A percentile compares a stretch with the other conserved stretches of the same genome.
phyloP scores from a whole-genome alignment of 2,329 filamentous ascomycete species.

The Neofusicoccum kwambonambiense region DNA sequence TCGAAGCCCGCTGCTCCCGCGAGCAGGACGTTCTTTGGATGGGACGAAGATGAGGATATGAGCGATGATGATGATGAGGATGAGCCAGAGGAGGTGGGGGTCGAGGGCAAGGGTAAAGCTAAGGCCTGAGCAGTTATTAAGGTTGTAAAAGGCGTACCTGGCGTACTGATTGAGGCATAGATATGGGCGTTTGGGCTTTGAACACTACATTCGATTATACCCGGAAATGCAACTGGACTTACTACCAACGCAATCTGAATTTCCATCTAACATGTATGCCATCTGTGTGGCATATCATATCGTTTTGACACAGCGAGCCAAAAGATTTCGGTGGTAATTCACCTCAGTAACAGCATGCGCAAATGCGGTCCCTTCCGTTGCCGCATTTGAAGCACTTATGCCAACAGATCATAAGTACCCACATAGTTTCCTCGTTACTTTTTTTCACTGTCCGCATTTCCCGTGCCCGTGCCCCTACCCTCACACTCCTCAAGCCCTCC shows the following conservation, averaged over 20 bases:
- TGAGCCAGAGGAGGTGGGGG: constrained; percentile 33
- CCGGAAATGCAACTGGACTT: not conserved
- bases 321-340: too few relatives aligned
- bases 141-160: not conserved
- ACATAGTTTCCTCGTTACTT: too few relatives aligned
- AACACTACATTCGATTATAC: not conserved
- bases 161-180: not conserved
- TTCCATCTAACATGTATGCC: not conserved
- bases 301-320: too few relatives aligned
- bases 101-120: constrained; percentile 46
- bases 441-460: too few relatives aligned
- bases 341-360: too few relatives aligned
- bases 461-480: not conserved
- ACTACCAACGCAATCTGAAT: not conserved
- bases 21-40: constrained; percentile 64
- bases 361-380: too few relatives aligned
- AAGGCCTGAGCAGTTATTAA: not conserved
- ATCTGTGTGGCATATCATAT: not conserved
- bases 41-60: constrained; percentile 69
- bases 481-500: constrained; percentile 17
- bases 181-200: not conserved
- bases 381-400: too few relatives aligned
- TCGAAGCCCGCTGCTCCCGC: constrained; percentile 27
- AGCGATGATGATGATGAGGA: constrained; percentile 49
- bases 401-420: too few relatives aligned